Evolutionary conservation across 306 rosid genomes (phyloP), one percentile per base, ranked within the genome.

Genomic region (Inga leiocalycina): DNA sequence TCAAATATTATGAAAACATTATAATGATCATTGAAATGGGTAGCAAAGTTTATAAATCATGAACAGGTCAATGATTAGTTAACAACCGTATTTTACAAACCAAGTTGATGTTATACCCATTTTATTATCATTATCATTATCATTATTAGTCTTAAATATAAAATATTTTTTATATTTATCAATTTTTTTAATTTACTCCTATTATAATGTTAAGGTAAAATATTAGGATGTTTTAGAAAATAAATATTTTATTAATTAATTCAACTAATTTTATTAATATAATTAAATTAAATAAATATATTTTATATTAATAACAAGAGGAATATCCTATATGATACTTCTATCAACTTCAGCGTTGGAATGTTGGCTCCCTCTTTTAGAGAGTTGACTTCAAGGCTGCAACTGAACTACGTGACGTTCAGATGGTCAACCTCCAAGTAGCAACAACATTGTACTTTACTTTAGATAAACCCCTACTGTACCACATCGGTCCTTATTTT

Each of bases 301-400:
- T 6, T 1, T 39, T 39, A 5, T 6, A 39, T 39, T 39, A 1
- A 39, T 0, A 10, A 44, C 1, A 10, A 2, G 9, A 2, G 0
- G 3, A 44, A 8, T 10, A 12, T 3, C 0, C 0, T 11, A 12
- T 49, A 20, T 20, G 12, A 3, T 1, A 27, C 1, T 27, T 1
- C 30, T 19, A 3, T 24, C 17, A 62, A 62, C 30, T 62, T 13
- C 19, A 5, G 19, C 37, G 9, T 27, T 62, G 2, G 68, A 27
- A 62, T 65, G 8, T 32, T 14, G 32, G 70, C 20, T 4, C 48
- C 9, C 39, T 14, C 73, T 16, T 35, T 5, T 37, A 1, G 15
- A 68, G 7, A 19, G 15, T 37, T 17, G 30, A 19, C 74, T 37
- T 6, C 16, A 37, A 17, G 30, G 46, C 66, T 3, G 10, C 66